These are phyloP conservation scores for Xeromyces bisporus DNA, from an alignment of 495 filamentous ascomycete genomes.

Conservation along the genomic window DNA sequence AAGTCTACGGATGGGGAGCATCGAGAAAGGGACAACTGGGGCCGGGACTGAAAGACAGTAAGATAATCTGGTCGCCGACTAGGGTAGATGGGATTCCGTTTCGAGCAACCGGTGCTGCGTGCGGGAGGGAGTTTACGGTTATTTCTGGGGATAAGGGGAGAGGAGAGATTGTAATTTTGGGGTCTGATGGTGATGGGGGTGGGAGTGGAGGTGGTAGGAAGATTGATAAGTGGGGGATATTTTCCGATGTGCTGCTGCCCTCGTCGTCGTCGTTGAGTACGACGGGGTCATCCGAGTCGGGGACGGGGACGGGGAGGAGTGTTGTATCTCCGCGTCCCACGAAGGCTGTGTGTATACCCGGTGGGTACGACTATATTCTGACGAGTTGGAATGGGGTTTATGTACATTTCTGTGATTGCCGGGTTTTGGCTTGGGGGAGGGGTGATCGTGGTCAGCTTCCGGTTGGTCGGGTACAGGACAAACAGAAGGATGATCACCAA, in stretches of 20 bases:
- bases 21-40: slow-evolving; percentile 75
- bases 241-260: slow-evolving; percentile 19
- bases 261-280: too few species aligned
- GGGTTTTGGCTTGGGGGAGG: slow-evolving; percentile 42
- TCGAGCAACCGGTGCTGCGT: slow-evolving; percentile 39
- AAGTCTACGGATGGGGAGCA: slow-evolving; percentile 77
- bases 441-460: slow-evolving; percentile 70
- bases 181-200: slow-evolving; percentile 47
- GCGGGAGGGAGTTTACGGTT: slow-evolving; percentile 70
- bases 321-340: too few species aligned
- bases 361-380: slow-evolving; percentile 26
- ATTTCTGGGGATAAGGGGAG: slow-evolving; percentile 34
- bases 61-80: slow-evolving; percentile 38
- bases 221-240: slow-evolving; percentile 48
- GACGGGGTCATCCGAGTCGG: too few species aligned
- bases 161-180: slow-evolving; percentile 45
- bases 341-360: too few species aligned
- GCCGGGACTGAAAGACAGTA: slow-evolving; percentile 14
- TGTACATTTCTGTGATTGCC: slow-evolving; percentile 30
- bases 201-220: slow-evolving; percentile 27
- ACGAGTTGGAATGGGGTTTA: slow-evolving; percentile 76
- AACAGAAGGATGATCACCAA: neutral
- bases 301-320: too few species aligned
- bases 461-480: slow-evolving; percentile 35
- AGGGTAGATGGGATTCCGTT: slow-evolving; percentile 39